Evolutionary conservation across 768 basidiomycete genomes (phyloP), one percentile per base, ranked within the genome.

Genomic region (Phallus indusiatus): DNA sequence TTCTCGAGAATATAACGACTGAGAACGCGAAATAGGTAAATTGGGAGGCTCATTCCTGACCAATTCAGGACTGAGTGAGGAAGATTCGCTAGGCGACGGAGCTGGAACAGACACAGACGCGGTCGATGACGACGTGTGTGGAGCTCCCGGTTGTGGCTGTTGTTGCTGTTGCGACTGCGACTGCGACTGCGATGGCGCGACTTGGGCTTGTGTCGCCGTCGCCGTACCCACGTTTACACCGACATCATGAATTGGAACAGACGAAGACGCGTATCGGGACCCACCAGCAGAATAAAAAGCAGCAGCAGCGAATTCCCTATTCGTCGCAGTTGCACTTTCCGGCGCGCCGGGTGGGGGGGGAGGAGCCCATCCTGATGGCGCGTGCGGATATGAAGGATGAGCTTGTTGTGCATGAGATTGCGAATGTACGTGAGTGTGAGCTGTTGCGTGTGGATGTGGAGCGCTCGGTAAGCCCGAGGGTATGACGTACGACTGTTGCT

Each of bases 51-150:
- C 56, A 28, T 12, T 42, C 14, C 57, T 36, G 1, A 53, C 57
- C 11, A 51, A 35, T 24, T 58, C 57, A 36, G 49, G 57, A 28
- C 57, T 53, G 49, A 84, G 69, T 60, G 81, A 83, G 28, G 28
- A 28, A 6, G 68, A 33, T 12, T 47, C 53, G 2, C 48, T 53
- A 1, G 68, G 56, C 1, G 64, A 68, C 33, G 0, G 62, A 67
- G 51, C 66, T 72, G 0, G 86, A 86, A 56, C 85, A 85, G 6
- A 88, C 72, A 22, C 88, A 85, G 86, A 1, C 72, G 70, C 62
- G 86, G 86, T 0, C 86, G 86, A 0, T 82, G 75, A 14, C 82
- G 74, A 12, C 5, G 55, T 21, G 1, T 37, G 42, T 12, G n/a
- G 14, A 11, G 42, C 42, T 42, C 3, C 42, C 42, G 42, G 4